A percentile compares a stretch with the other conserved stretches of the same genome.
These are phyloP conservation scores for Backusella parvicylindrica DNA, from an alignment of 192 early-diverging fungal genomes.

Conservation along the genomic window DNA sequence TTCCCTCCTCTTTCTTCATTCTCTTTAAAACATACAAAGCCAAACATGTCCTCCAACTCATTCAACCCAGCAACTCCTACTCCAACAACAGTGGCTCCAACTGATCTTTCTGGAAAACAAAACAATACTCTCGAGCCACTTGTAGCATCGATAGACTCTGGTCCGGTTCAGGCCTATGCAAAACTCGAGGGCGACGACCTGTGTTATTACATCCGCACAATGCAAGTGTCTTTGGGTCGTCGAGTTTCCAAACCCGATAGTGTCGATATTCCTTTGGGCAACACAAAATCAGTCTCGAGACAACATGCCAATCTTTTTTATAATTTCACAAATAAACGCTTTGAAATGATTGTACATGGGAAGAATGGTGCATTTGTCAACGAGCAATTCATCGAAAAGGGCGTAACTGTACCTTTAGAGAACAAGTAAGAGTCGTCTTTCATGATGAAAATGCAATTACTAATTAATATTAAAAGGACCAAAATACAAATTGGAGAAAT, in stretches of 20 bases:
- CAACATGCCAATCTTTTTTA: constrained; percentile 83
- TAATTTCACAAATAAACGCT: constrained; percentile 76
- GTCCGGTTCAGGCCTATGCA: constrained; percentile 83
- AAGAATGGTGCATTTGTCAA: constrained; percentile 91
- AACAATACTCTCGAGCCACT: neutral
- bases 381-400: constrained; percentile 71
- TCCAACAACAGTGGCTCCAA: neutral
- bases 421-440: constrained; percentile 44
- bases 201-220: constrained; percentile 81
- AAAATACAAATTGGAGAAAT: constrained; percentile 85
- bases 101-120: neutral
- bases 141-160: constrained; percentile 26
- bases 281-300: constrained; percentile 81
- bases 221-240: constrained; percentile 77
- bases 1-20: neutral
- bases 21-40: too few relatives aligned
- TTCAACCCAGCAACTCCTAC: neutral
- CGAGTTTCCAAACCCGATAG: constrained; percentile 57
- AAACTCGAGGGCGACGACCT: constrained; percentile 84
- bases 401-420: constrained; percentile 57
- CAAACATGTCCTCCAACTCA: neutral
- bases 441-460: too few relatives aligned
- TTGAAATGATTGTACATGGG: constrained; percentile 84
- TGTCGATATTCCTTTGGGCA: constrained; percentile 86
- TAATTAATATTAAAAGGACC: constrained; percentile 38